Evolutionary conservation across 176 grass and related monocot genomes (phyloP).

Genomic region (Oryza longistaminata): DNA sequence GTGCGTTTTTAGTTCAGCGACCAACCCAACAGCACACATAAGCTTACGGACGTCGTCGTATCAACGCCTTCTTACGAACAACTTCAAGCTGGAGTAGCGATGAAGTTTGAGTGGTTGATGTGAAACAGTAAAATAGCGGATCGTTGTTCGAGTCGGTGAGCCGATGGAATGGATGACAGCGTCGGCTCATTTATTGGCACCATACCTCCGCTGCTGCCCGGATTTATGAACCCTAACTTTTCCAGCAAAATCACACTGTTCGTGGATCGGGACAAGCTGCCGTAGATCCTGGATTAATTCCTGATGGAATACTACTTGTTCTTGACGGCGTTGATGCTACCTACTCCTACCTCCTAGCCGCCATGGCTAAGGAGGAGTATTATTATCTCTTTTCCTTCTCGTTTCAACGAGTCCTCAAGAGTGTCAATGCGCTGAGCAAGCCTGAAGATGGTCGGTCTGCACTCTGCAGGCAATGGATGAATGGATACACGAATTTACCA

Average conservation of each 20-base stretch:
- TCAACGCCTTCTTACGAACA: neutral
- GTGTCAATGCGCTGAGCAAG: neutral
- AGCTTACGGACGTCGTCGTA: neutral
- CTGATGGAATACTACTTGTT: neutral
- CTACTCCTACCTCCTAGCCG: neutral
- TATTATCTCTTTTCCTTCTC: neutral
- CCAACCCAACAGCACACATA: neutral
- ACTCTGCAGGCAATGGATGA: neutral
- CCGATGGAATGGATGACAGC: conserved; percentile 6
- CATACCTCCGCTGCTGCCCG: conserved; percentile 14
- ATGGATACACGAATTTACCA: too few species aligned
- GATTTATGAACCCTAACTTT: neutral
- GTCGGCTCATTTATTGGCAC: conserved; percentile 20
- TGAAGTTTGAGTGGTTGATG: neutral
- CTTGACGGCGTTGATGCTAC: neutral
- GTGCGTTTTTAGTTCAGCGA: neutral
- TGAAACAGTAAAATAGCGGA: neutral
- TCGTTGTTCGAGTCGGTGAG: conserved; percentile 1
- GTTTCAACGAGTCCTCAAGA: neutral
- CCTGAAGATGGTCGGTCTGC: too few species aligned
- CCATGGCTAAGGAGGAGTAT: neutral
- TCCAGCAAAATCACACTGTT: neutral
- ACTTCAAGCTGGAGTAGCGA: too few species aligned
- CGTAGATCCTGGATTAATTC: conserved; percentile 3
- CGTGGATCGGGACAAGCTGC: neutral